Conservation (phyloP, 345 rosid species). For the Ailanthus altissimus region DNA sequence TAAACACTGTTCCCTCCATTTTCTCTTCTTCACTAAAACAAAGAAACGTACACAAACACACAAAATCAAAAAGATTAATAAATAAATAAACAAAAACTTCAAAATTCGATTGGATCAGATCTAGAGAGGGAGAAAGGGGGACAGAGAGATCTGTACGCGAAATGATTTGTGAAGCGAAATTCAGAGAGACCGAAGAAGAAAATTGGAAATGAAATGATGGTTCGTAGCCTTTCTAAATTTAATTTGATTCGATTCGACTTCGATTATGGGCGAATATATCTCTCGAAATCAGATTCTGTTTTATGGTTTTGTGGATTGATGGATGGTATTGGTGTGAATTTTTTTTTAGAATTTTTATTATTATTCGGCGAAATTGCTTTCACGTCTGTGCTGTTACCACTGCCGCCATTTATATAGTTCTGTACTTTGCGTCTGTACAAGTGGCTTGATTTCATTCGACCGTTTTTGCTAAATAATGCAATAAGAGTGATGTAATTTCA, state of each 20-base stretch:
- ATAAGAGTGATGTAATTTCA: too few relatives aligned
- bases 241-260: slow-evolving; percentile 2
- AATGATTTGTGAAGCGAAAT: background rate
- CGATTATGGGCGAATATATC: background rate
- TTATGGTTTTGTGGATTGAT: background rate
- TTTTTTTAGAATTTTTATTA: background rate
- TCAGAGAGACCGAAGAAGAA: background rate
- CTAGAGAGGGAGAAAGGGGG: background rate
- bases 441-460: background rate
- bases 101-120: background rate
- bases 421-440: background rate
- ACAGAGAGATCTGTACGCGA: slow-evolving; percentile 10
- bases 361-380: background rate
- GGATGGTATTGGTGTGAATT: background rate
- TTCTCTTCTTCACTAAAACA: background rate
- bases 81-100: background rate
- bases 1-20: slow-evolving; percentile 80
- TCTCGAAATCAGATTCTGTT: slow-evolving; percentile 9
- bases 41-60: background rate
- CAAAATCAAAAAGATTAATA: too few relatives aligned
- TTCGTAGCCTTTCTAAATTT: background rate
- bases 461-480: too few relatives aligned
- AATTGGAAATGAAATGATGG: background rate
- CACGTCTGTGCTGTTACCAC: too few relatives aligned
- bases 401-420: too few relatives aligned